Percentiles rank a stretch among this genome's conserved stretches.
phyloP scores from a whole-genome alignment of 371 early-diverging fungal genomes.

The Nematocida minor region DNA sequence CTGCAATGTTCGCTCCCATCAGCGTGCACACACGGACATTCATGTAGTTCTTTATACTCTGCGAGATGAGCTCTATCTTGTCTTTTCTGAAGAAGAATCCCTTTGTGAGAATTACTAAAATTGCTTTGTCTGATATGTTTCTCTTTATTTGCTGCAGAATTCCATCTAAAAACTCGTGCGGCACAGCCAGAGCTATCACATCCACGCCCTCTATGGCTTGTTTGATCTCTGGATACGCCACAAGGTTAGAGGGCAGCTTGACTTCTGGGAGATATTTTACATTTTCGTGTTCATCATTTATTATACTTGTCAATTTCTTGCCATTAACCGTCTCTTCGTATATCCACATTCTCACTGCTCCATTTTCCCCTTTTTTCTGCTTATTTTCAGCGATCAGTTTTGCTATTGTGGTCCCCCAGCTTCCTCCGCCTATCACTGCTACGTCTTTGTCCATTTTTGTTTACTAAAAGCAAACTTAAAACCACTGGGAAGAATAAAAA shows the following conservation, averaged over 20 bases:
- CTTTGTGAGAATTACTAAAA: conserved; percentile 85
- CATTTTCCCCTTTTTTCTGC: conserved; percentile 68
- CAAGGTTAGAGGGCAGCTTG: conserved; percentile 75
- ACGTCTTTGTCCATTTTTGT: conserved; percentile 35
- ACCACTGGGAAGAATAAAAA: background rate
- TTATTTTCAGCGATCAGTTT: conserved; percentile 78
- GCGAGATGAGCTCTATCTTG: conserved; percentile 74
- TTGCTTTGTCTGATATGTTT: conserved; percentile 69
- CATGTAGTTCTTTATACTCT: conserved; percentile 73
- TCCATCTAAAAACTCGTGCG: conserved; percentile 81
- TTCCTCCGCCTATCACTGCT: conserved; percentile 63
- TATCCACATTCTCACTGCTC: conserved; percentile 84
- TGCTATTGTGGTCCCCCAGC: conserved; percentile 79
- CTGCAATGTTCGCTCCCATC: conserved; percentile 96
- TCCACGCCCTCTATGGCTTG: conserved; percentile 74
- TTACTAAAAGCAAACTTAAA: background rate
- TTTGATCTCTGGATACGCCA: conserved; percentile 74
- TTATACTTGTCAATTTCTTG: conserved; percentile 75
- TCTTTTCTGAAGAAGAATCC: conserved; percentile 61
- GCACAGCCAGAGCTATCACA: conserved; percentile 82
- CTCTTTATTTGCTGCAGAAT: conserved; percentile 72
- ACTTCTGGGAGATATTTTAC: conserved; percentile 86
- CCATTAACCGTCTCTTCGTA: conserved; percentile 80
- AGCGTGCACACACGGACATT: conserved; percentile 73
- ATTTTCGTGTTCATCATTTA: conserved; percentile 84